Base-by-base conservation (phyloP, 2,329 filamentous ascomycete species). In the Setomelanomma holmii region DNA sequence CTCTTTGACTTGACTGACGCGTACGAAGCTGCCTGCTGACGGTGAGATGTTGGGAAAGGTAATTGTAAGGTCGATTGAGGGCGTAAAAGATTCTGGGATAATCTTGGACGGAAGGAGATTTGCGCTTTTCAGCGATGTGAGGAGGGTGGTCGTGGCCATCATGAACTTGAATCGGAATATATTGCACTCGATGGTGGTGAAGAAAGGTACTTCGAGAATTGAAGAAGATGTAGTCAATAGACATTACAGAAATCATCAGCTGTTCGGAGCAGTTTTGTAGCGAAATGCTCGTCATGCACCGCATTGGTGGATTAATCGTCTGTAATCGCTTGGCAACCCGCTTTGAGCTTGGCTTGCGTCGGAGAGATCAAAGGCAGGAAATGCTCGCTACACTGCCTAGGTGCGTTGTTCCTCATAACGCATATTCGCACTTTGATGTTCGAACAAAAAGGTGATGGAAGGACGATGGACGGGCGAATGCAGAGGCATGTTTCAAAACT, bases 21-120 rank as follows among this genome's bases (percentile, higher is more conserved):
- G 63, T 7, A 64, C 60, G 23, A 74, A 51, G 8, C 54, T 61
- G 27, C 71, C 71, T 74, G 8, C 44, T 17, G 53, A 36, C 2
- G 68, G 62, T 0, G 55, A 45, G n/a, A 66, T 64, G 4, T 59
- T 48, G 30, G 59, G 53, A 51, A 66, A 72, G 2, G 69, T 60
- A 12, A 83, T 63, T 6, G 55, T 54, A 4, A 83, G 72, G 27
- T 74, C 56, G 4, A 76, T 75, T 3, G 68, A 72, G 1, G 80
- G 79, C 39, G 66, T 68, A 64, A 83, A 83, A 21, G 56, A 60
- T 8, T 66, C 56, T 0, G 79, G 75, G 35, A 83, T 77, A 38
- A 83, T 40, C 17, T 51, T 43, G 8, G 68, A 71, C 11, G 70
- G 69, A 7, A 72, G 61, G 22, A 73, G 66, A 3, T 51, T 53